Conservation (phyloP, 257 asterid species). For the Marsdenia floribunda region DNA sequence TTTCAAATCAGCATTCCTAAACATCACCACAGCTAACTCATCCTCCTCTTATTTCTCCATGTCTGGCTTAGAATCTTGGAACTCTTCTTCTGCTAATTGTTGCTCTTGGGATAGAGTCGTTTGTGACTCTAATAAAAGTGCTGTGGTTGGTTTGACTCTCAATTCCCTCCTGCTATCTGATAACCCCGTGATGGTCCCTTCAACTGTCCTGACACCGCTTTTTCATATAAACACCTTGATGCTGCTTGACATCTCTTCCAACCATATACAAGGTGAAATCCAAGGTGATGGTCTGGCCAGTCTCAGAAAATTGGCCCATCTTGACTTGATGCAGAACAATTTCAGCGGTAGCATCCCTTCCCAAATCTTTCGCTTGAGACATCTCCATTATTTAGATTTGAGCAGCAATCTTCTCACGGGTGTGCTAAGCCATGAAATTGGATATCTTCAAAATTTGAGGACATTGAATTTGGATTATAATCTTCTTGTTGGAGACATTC, state of each 20-base stretch:
- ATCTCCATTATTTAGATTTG: slow-evolving; percentile 27
- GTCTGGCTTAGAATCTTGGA: slow-evolving; percentile 19
- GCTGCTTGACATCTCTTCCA: slow-evolving; percentile 31
- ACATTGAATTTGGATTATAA: slow-evolving; percentile 22
- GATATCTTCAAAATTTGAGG: slow-evolving; percentile 14
- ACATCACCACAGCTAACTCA: neutral
- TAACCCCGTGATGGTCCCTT: slow-evolving; percentile 6
- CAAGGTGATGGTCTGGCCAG: slow-evolving; percentile 19
- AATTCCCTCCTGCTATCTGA: slow-evolving; percentile 3
- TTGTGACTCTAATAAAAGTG: slow-evolving; percentile 10
- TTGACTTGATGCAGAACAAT: slow-evolving; percentile 22
- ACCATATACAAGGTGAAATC: slow-evolving; percentile 21
- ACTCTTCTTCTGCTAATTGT: slow-evolving; percentile 20
- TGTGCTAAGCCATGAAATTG: slow-evolving; percentile 14
- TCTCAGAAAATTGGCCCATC: slow-evolving; percentile 19
- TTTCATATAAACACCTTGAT: slow-evolving; percentile 18
- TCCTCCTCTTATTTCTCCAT: neutral
- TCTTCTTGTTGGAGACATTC: slow-evolving; percentile 19
- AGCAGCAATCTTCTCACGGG: slow-evolving; percentile 21
- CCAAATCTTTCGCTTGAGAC: slow-evolving; percentile 21
- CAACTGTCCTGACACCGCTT: slow-evolving; percentile 25
- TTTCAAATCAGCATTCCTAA: slow-evolving; percentile 20
- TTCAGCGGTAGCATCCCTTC: slow-evolving; percentile 27
- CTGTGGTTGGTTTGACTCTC: slow-evolving; percentile 12
- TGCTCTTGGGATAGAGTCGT: slow-evolving; percentile 26